These are phyloP conservation scores for Rhododendron ovatum DNA, from an alignment of 148 eudicot species.

Conservation along the genomic window DNA sequence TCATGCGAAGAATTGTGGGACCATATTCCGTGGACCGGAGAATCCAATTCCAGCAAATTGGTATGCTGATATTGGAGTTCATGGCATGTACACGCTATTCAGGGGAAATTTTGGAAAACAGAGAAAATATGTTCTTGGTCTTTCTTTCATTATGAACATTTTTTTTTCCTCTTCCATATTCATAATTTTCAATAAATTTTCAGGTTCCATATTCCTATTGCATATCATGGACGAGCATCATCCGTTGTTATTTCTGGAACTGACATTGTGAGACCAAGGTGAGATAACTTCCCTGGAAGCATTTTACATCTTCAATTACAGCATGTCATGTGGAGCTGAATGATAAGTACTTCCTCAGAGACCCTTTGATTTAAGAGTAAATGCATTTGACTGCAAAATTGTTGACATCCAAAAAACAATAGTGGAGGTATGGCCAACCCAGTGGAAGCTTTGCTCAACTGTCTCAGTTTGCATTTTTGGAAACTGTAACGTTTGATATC, in stretches of 20 bases:
- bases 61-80: conserved; percentile 24
- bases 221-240: conserved; percentile 97
- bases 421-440: not conserved
- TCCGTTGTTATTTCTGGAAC: conserved; percentile 91
- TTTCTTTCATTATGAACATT: not conserved
- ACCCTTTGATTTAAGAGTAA: not conserved
- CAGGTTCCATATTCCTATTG: conserved; percentile 94
- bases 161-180: not conserved
- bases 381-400: not conserved
- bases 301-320: not conserved
- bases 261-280: conserved; percentile 89
- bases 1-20: conserved; percentile 87
- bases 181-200: conserved; percentile 13
- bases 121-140: not conserved
- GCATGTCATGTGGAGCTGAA: not conserved
- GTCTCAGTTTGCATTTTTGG: not conserved
- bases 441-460: not conserved
- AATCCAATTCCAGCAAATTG: conserved; percentile 73
- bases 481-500: not conserved
- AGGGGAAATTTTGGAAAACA: not conserved
- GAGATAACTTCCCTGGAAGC: not conserved
- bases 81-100: not conserved
- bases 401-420: not conserved
- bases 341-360: not conserved
- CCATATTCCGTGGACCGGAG: conserved; percentile 78